phyloP scores from a whole-genome alignment of 768 basidiomycete species.

The Serendipita vermifera region DNA sequence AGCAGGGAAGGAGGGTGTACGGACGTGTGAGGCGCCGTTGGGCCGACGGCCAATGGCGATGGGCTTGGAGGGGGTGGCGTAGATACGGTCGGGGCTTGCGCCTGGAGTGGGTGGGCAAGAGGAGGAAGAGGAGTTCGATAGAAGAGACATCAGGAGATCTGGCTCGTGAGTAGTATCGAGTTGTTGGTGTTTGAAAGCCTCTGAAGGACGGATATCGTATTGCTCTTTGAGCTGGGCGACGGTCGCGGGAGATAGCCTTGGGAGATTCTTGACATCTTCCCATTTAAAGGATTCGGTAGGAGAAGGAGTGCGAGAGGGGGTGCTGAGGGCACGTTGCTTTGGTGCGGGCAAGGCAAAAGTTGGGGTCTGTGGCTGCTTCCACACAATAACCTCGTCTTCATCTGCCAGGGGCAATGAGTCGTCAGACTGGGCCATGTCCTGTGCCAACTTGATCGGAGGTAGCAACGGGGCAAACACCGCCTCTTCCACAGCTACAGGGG shows the following conservation, averaged over 20 bases:
- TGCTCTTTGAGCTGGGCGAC: slow-evolving; percentile 10
- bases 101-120: slow-evolving; percentile 10
- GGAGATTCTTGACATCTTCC: slow-evolving; percentile 8
- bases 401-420: slow-evolving; percentile 6
- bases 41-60: slow-evolving; percentile 10
- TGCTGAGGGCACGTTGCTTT: slow-evolving; percentile 1
- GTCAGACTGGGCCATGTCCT: slow-evolving; percentile 1
- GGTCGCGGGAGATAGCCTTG: slow-evolving; percentile 4
- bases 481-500: background rate
- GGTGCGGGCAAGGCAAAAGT: background rate
- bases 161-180: background rate
- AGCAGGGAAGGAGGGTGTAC: slow-evolving; percentile 1
- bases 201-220: slow-evolving; percentile 10
- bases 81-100: background rate
- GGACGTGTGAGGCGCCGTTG: background rate
- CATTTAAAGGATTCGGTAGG: slow-evolving; percentile 6
- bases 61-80: slow-evolving; percentile 10
- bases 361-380: slow-evolving; percentile 8
- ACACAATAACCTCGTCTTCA: slow-evolving; percentile 8
- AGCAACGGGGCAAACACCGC: background rate
- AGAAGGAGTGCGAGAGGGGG: slow-evolving; percentile 6
- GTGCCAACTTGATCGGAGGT: background rate
- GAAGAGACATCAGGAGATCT: slow-evolving; percentile 11
- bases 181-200: background rate
- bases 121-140: background rate